Conservation (phyloP, 495 filamentous ascomycete genomes). For the Daldinia loculata region DNA sequence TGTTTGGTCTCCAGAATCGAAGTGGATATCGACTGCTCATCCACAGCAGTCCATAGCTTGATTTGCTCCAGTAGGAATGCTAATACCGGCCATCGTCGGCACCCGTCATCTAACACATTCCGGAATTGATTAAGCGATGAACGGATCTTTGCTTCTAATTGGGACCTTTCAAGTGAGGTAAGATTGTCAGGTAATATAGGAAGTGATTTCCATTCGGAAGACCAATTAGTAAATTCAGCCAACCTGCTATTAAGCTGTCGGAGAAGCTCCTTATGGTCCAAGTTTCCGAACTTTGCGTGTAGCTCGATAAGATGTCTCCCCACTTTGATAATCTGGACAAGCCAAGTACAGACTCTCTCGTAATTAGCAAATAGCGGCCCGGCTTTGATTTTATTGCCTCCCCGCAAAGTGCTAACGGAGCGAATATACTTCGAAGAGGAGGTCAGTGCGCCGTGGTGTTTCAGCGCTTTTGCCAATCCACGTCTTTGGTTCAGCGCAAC, state of each 20-base stretch:
- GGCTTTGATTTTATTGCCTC: conserved; percentile 23
- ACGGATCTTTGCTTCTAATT: conserved; percentile 57
- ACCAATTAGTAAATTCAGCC: conserved; percentile 53
- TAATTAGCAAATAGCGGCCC: conserved; percentile 41
- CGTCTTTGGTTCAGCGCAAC: conserved; percentile 72
- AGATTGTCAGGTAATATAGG: conserved; percentile 65
- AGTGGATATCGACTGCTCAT: conserved; percentile 14
- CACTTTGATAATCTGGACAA: conserved; percentile 54
- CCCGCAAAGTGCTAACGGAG: conserved; percentile 37
- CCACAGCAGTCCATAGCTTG: conserved; percentile 53
- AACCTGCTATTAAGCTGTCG: conserved; percentile 59
- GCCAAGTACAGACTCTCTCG: conserved; percentile 50
- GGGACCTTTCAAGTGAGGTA: conserved; percentile 53
- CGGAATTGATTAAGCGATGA: conserved; percentile 56
- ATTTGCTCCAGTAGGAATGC: conserved; percentile 71
- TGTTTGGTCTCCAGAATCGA: conserved; percentile 30
- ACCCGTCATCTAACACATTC: conserved; percentile 53
- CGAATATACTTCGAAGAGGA: conserved; percentile 19
- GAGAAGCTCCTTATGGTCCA: conserved; percentile 54
- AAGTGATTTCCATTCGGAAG: conserved; percentile 53
- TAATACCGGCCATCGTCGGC: conserved; percentile 63
- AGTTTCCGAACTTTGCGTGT: conserved; percentile 67
- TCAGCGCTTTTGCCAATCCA: conserved; percentile 56
- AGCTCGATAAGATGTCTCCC: conserved; percentile 61
- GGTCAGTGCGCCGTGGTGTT: conserved; percentile 37